Conservation (phyloP, 805 yeast species). For the Yamadazyma scolyti region DNA sequence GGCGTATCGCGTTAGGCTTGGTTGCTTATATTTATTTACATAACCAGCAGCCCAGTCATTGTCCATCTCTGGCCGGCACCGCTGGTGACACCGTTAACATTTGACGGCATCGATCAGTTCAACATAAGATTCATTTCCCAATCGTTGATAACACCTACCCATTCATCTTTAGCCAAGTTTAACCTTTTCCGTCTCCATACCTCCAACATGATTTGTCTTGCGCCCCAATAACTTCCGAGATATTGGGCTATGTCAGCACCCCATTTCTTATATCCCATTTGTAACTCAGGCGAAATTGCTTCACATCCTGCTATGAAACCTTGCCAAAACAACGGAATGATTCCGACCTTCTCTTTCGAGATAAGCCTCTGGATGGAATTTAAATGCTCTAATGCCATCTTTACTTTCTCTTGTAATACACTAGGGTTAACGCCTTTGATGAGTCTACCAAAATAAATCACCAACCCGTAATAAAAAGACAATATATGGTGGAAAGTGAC, state of each 20-base stretch:
- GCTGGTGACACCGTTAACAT: no score
- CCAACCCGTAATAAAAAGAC: constrained; percentile 71
- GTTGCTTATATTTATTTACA: no score
- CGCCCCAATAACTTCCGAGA: constrained; percentile 79
- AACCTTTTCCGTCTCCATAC: constrained; percentile 75
- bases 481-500: constrained; percentile 76
- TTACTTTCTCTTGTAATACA: constrained; percentile 60
- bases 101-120: no score
- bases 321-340: constrained; percentile 82
- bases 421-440: constrained; percentile 53
- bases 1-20: no score
- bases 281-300: constrained; percentile 54
- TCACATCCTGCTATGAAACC: constrained; percentile 88
- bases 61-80: no score
- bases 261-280: constrained; percentile 70
- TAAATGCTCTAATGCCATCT: constrained; percentile 58
- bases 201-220: constrained; percentile 78
- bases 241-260: constrained; percentile 55
- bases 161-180: constrained; percentile 56
- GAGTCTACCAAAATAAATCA: constrained; percentile 67
- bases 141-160: constrained; percentile 77
- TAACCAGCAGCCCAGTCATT: no score
- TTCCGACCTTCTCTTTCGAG: constrained; percentile 51
- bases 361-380: constrained; percentile 59
- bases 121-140: constrained; percentile 87